These are phyloP conservation scores for Fusarium dimerum DNA, from an alignment of 2,329 filamentous ascomycete species.

Conservation along the genomic window DNA sequence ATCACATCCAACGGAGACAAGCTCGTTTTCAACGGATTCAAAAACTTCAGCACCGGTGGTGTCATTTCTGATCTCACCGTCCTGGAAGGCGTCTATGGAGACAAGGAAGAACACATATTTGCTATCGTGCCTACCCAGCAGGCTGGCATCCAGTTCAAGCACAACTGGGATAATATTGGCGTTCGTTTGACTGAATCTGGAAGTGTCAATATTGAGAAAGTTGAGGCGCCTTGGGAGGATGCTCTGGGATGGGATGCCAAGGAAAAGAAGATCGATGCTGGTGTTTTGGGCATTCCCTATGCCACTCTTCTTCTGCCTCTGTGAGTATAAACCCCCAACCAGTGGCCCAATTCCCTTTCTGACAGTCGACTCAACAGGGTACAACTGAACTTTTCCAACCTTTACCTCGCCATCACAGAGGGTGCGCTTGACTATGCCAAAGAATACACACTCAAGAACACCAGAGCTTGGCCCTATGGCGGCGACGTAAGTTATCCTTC, in stretches of 20 bases:
- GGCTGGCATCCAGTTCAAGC: slow-evolving; percentile 55
- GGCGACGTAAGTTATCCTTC: slow-evolving; percentile 50
- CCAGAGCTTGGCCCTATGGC: slow-evolving; percentile 64
- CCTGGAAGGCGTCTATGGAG: slow-evolving; percentile 62
- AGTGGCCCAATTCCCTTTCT: too few species aligned
- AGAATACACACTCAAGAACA: slow-evolving; percentile 57
- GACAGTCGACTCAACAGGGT: slow-evolving; percentile 40
- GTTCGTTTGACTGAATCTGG: slow-evolving; percentile 65
- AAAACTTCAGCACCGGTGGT: slow-evolving; percentile 69
- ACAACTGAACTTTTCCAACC: slow-evolving; percentile 66
- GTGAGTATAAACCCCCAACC: slow-evolving; percentile 29
- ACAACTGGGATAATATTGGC: slow-evolving; percentile 68
- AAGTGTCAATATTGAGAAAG: slow-evolving; percentile 59
- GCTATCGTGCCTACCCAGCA: slow-evolving; percentile 60
- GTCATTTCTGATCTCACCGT: slow-evolving; percentile 67
- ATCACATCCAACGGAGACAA: slow-evolving; percentile 56
- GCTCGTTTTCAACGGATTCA: slow-evolving; percentile 61
- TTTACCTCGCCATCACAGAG: slow-evolving; percentile 64
- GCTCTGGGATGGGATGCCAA: slow-evolving; percentile 60
- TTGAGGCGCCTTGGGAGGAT: slow-evolving; percentile 59
- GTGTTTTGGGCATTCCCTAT: slow-evolving; percentile 54
- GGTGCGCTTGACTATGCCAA: slow-evolving; percentile 57
- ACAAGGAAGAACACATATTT: slow-evolving; percentile 62
- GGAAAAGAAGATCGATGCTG: slow-evolving; percentile 51
- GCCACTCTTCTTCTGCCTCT: slow-evolving; percentile 60